Evolutionary conservation across 805 yeast genomes (phyloP).

Genomic region (Dipodascus geniculatus): DNA sequence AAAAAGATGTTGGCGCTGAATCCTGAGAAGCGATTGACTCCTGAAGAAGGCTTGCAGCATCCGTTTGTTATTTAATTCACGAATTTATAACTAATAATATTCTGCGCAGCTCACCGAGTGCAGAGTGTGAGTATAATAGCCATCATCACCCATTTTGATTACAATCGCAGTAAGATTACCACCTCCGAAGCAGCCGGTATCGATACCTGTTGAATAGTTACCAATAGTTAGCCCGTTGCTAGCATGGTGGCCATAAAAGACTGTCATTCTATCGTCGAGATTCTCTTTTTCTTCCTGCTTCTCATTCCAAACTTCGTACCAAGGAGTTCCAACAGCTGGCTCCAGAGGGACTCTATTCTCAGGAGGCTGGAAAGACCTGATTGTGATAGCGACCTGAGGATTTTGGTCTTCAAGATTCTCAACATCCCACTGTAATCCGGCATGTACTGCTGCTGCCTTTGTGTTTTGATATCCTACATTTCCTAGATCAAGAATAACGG

Average conservation of each 20-base stretch:
- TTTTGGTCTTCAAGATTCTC: conserved; percentile 40
- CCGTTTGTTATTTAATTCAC: conserved; percentile 30
- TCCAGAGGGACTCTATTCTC: conserved; percentile 48
- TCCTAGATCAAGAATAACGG: conserved; percentile 53
- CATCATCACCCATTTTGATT: conserved; percentile 22
- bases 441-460: conserved; percentile 62
- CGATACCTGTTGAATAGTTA: conserved; percentile 67
- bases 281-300: conserved; percentile 26
- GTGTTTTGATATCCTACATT: conserved; percentile 32
- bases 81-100: background rate
- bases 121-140: conserved; percentile 19
- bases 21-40: conserved; percentile 60
- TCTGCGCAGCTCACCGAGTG: conserved; percentile 20
- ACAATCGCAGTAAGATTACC: conserved; percentile 54
- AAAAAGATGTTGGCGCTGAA: conserved; percentile 26
- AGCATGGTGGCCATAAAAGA: conserved; percentile 87
- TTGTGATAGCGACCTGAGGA: conserved; percentile 51
- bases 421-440: conserved; percentile 63
- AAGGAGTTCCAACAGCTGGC: conserved; percentile 32
- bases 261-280: conserved; percentile 26
- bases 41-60: conserved; percentile 51
- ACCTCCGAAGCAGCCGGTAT: conserved; percentile 73
- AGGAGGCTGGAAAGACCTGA: conserved; percentile 60
- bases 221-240: conserved; percentile 55
- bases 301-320: conserved; percentile 48